Evolutionary conservation across 225 moss, liverwort and hornwort genomes (phyloP), one percentile per base, ranked within the genome.

Genomic region (Bryum argenteum): DNA sequence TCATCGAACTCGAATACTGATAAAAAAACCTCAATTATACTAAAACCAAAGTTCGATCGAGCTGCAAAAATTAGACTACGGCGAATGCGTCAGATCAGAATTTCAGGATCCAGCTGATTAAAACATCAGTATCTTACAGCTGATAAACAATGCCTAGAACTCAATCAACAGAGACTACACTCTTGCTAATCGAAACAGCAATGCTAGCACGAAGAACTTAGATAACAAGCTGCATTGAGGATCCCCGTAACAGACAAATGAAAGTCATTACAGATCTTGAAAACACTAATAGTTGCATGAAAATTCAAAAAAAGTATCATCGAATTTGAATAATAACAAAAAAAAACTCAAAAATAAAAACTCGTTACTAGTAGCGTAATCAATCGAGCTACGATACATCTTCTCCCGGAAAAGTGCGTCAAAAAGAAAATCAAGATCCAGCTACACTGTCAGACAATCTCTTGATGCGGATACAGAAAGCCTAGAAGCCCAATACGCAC

Each of bases 231-330:
- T 33, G 53, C 41, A 62, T 53, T 53, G 14, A 20, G 19, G 5
- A 67, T 41, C 72, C 38, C 47, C 55, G 1, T 24, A 14, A 20
- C 23, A 67, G 26, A 33, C 33, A 33, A n/a, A 33, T 33, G 18
- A 18, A 51, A 52, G 8, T 45, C 9, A 21, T 21, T 26, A 24
- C 26, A 63, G 55, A 74, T 64, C 69, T 66, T 12, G 24, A 61
- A 73, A 11, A 47, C 19, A 41, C 37, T 9, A 17, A 63, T 68
- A 43, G 8, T 8, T 5, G 51, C 47, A 20, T 11, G 44, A 33
- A 33, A 33, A 33, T 33, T 33, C 15, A 33, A 20, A 41, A 28
- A 15, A 5, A 52, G n/a, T 3, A 26, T 6, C 6, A 13, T 45
- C 63, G 21, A 48, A 37, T 53, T 23, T 7, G 9, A 61, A 26